Percentiles rank a stretch among this genome's conserved stretches.
These are phyloP conservation scores for Rhytidhysteron rufulum DNA, from an alignment of 2,329 filamentous ascomycete genomes.

Conservation along the genomic window DNA sequence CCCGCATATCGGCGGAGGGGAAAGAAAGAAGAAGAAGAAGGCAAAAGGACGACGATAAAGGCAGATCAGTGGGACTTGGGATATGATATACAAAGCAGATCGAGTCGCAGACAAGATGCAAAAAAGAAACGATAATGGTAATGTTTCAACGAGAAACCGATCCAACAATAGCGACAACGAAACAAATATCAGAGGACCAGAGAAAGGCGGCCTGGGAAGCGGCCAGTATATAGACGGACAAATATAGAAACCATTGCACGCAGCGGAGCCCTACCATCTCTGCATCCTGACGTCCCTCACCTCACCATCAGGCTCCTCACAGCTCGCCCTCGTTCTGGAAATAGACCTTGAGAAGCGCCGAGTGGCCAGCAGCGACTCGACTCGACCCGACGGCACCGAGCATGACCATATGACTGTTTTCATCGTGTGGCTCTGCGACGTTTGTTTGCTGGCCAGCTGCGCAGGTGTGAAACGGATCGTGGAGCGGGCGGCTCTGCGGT, in stretches of 20 bases:
- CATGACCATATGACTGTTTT: slow-evolving; percentile 23
- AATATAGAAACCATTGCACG: slow-evolving; percentile 3
- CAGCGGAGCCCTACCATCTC: not conserved
- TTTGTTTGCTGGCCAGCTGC: slow-evolving; percentile 18
- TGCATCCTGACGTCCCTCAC: slow-evolving; percentile 1
- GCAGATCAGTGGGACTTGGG: not conserved
- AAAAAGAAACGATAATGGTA: slow-evolving; percentile 4
- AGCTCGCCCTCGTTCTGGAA: slow-evolving; percentile 20
- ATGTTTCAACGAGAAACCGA: not conserved
- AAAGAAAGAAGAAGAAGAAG: not conserved
- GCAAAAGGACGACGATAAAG: slow-evolving; percentile 4
- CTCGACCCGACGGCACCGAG: slow-evolving; percentile 12
- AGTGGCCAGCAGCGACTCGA: slow-evolving; percentile 26
- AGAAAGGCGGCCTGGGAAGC: slow-evolving; percentile 1
- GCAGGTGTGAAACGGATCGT: slow-evolving; percentile 25
- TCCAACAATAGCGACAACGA: not conserved
- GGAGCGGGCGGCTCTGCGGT: slow-evolving; percentile 21
- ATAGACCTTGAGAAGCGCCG: slow-evolving; percentile 27
- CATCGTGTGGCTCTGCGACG: slow-evolving; percentile 26
- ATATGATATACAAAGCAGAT: not conserved
- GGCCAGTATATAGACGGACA: slow-evolving; percentile 4
- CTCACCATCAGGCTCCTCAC: slow-evolving; percentile 1
- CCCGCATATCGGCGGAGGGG: slow-evolving; percentile 19
- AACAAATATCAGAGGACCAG: slow-evolving; percentile 3
- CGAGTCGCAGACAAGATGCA: slow-evolving; percentile 4